Conservation (phyloP, 73 alveolate genomes). For the Paramecium sonneborni region DNA sequence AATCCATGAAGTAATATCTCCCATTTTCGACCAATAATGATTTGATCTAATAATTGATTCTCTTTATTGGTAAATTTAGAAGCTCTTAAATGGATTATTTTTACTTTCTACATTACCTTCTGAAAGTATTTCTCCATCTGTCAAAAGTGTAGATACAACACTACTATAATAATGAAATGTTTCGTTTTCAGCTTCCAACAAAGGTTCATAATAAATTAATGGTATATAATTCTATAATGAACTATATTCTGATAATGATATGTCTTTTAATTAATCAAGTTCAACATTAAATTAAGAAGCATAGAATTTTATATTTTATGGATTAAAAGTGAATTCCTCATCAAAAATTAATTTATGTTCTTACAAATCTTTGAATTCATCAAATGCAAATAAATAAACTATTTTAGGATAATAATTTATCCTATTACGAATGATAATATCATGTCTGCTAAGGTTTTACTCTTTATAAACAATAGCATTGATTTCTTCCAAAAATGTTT, state of each 20-base stretch:
- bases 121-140: slow-evolving; percentile 39
- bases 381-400: not conserved
- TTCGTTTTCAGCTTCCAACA: slow-evolving; percentile 28
- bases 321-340: slow-evolving; percentile 41
- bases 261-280: not conserved
- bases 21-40: slow-evolving; percentile 51
- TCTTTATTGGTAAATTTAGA: not conserved
- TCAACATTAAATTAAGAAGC: not conserved
- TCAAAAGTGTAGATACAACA: not conserved
- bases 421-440: not conserved
- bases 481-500: not conserved
- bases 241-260: not conserved
- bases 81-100: slow-evolving; percentile 19
- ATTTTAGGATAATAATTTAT: slow-evolving; percentile 19
- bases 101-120: slow-evolving; percentile 42
- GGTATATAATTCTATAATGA: not conserved
- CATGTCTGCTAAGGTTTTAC: not conserved
- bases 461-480: slow-evolving; percentile 15
- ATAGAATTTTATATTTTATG: not conserved
- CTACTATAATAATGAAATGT: slow-evolving; percentile 12
- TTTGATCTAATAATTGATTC: slow-evolving; percentile 43
- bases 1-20: slow-evolving; percentile 53
- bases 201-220: not conserved
- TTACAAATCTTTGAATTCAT: not conserved
- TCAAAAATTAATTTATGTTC: not conserved